Evolutionary conservation across 371 early-diverging fungal genomes (phyloP), one percentile per base, ranked within the genome.

Genomic region (Rhizoclosmatium hyalinum): DNA sequence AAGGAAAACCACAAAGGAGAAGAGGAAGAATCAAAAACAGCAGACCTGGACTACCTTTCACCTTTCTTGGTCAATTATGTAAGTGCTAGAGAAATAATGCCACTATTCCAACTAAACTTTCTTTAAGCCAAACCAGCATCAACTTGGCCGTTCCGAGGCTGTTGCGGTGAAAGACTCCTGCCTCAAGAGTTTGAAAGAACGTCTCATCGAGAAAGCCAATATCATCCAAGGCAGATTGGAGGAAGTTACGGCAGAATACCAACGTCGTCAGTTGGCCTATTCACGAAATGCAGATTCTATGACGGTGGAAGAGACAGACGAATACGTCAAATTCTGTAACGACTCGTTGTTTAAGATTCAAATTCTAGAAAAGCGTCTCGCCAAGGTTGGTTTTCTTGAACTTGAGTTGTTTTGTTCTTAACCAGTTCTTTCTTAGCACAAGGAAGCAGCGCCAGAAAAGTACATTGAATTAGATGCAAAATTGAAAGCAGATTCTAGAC

Each of bases 221-320:
- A 87, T 88, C 64, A 87, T 88, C n/a, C 88, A 87, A 64, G 71
- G 77, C 32, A 76, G 87, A n/a, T 73, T 87, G 42, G 89, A 88
- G 68, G 85, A 85, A 65, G 82, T 84, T 1, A 84, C 85, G 0
- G 81, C 79, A 4, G 87, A 83, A 65, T 87, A 86, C 70, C 86
- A 87, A 67, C 65, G 81, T 55, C 69, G 85, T 1, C 88, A 88
- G 72, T 69, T 82, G 56, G 79, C 77, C n/a, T 88, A 87, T 73
- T 77, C 82, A 41, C 73, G 84, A 21, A 87, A 83, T 69, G 84
- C 86, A 0, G 89, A 87, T 56, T 80, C 82, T 3, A 83, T 87
- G 85, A 81, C 82, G 0, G 82, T 79, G 8, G 85, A 84, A 65
- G 89, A 87, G 77, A 87, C 87, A 12, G 89, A 87, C 53, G 83